These are phyloP conservation scores for Yarrowia deformans DNA, from an alignment of 805 yeast species.

Conservation along the genomic window DNA sequence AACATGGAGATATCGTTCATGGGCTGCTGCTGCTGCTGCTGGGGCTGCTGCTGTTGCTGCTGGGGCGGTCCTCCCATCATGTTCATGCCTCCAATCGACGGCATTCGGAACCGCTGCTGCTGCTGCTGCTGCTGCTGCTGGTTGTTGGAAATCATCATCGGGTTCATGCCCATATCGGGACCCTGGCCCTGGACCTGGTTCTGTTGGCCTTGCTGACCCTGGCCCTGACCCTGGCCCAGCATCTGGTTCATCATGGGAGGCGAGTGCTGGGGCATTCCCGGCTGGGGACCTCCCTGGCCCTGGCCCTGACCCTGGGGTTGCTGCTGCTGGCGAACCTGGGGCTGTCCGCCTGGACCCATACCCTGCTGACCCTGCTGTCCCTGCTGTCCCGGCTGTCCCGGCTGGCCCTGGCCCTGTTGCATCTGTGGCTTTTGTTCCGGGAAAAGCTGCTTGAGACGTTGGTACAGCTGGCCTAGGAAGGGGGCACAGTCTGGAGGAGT, in stretches of 20 bases:
- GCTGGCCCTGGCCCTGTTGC: too few species aligned
- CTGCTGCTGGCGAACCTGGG: conserved; percentile 25
- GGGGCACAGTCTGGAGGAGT: conserved; percentile 39
- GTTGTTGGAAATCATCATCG: conserved; percentile 31
- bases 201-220: not conserved
- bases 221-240: conserved; percentile 24
- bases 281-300: too few species aligned
- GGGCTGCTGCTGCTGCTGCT: conserved; percentile 37
- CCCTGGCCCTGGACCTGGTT: not conserved
- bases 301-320: conserved; percentile 7
- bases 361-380: conserved; percentile 20
- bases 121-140: conserved; percentile 32
- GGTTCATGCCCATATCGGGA: conserved; percentile 31
- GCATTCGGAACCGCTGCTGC: conserved; percentile 29
- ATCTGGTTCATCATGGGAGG: conserved; percentile 40
- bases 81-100: conserved; percentile 30
- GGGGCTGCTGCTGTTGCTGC: conserved; percentile 27
- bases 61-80: conserved; percentile 32
- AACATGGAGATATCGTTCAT: conserved; percentile 33
- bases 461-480: conserved; percentile 10
- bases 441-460: conserved; percentile 28
- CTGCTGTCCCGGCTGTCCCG: too few species aligned
- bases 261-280: conserved; percentile 43
- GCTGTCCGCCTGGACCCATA: conserved; percentile 34
- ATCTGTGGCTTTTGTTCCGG: conserved; percentile 1